These are phyloP conservation scores for Neospora caninum DNA, from an alignment of 169 alveolate species.

Conservation along the genomic window DNA sequence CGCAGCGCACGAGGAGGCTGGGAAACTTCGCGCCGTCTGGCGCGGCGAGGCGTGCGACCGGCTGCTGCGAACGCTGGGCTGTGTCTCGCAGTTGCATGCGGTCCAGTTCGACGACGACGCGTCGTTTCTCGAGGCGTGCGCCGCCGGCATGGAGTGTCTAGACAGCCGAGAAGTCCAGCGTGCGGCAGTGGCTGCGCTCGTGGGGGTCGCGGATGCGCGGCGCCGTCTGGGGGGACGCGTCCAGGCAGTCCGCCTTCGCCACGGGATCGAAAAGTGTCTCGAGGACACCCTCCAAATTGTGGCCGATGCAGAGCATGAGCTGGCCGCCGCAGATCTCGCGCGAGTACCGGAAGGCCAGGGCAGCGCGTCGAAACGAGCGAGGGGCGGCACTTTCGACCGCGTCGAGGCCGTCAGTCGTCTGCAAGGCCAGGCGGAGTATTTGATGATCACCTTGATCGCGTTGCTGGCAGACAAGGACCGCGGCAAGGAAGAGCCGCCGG, in stretches of 20 bases:
- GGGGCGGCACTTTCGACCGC: neutral
- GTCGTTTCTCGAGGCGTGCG: conserved; percentile 39
- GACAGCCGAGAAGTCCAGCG: conserved; percentile 18
- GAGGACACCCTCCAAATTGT: conserved; percentile 44
- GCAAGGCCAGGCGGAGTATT: conserved; percentile 13
- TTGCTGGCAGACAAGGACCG: conserved; percentile 55
- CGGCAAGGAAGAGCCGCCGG: conserved; percentile 41
- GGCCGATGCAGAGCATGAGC: neutral
- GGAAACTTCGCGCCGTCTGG: conserved; percentile 30
- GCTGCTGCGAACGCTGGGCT: conserved; percentile 36
- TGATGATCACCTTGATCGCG: conserved; percentile 21
- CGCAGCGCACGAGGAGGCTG: conserved; percentile 1
- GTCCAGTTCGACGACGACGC: conserved; percentile 40
- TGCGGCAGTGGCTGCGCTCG: conserved; percentile 55
- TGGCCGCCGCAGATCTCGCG: neutral
- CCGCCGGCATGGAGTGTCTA: conserved; percentile 14
- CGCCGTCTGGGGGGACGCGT: conserved; percentile 47
- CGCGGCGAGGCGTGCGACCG: conserved; percentile 27
- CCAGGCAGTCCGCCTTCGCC: conserved; percentile 42
- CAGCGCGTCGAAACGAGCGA: neutral
- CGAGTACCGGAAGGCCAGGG: neutral
- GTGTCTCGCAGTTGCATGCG: conserved; percentile 25
- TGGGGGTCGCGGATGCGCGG: conserved; percentile 47
- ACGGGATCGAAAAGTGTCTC: conserved; percentile 47
- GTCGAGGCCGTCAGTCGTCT: neutral